These are phyloP conservation scores for Nitzschia sp. DNA, from an alignment of 108 stramenopile genomes.

Conservation along the genomic window DNA sequence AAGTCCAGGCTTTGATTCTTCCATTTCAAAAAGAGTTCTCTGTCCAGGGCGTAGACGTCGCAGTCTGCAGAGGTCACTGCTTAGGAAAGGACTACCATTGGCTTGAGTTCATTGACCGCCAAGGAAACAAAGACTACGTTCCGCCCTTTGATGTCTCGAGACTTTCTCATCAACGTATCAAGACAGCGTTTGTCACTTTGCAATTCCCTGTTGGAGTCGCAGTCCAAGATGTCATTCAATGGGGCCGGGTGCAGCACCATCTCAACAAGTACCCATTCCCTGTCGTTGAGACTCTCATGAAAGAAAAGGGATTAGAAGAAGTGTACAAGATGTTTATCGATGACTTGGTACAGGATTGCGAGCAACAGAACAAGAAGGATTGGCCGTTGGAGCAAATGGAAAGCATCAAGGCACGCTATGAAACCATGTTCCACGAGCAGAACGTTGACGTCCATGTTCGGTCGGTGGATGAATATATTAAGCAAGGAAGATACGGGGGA, in stretches of 20 bases:
- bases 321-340: conserved; percentile 47
- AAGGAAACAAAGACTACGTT: conserved; percentile 30
- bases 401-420: conserved; percentile 29
- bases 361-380: conserved; percentile 27
- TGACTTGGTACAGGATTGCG: conserved; percentile 32
- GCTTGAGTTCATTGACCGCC: conserved; percentile 54
- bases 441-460: conserved; percentile 45
- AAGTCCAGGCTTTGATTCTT: conserved; percentile 42
- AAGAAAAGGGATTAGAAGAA: conserved; percentile 26
- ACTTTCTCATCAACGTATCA: conserved; percentile 41
- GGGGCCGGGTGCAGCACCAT: conserved; percentile 34
- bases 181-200: conserved; percentile 41
- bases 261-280: conserved; percentile 45
- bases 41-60: conserved; percentile 40
- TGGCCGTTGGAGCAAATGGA: conserved; percentile 50
- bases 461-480: conserved; percentile 48
- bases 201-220: conserved; percentile 56
- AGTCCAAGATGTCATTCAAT: conserved; percentile 47
- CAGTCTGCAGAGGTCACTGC: conserved; percentile 44
- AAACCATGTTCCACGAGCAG: conserved; percentile 41
- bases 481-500: conserved; percentile 53
- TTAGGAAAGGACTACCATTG: conserved; percentile 37
- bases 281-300: conserved; percentile 37
- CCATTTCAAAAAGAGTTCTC: conserved; percentile 50
- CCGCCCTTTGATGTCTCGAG: conserved; percentile 53